phyloP scores from a whole-genome alignment of 2,329 filamentous ascomycete species.

The Thelonectria discophora region DNA sequence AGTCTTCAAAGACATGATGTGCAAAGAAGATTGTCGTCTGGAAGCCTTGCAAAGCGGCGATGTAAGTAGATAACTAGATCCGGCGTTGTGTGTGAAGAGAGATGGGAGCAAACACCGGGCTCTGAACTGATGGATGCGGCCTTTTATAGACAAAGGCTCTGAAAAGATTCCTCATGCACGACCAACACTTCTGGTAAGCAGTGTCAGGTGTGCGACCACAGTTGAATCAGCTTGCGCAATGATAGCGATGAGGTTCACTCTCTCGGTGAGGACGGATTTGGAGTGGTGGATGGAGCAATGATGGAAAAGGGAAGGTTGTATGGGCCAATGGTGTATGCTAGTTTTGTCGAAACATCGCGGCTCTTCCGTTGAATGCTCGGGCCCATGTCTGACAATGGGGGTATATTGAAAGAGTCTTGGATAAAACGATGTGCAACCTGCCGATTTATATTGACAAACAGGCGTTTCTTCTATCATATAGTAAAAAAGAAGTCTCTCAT shows the following conservation, averaged over 20 bases:
- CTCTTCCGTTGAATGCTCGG: constrained; percentile 6
- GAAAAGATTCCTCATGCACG: neutral
- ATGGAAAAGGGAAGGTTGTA: neutral
- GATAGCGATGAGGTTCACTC: neutral
- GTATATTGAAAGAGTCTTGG: neutral
- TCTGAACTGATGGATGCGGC: neutral
- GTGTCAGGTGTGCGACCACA: neutral
- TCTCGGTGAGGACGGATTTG: constrained; percentile 27
- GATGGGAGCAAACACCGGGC: neutral
- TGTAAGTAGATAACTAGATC: neutral
- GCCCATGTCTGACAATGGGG: constrained; percentile 6
- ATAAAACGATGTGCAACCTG: neutral
- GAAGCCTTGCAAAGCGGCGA: no score
- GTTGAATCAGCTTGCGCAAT: constrained; percentile 1
- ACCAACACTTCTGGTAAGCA: neutral
- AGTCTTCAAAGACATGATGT: constrained; percentile 36
- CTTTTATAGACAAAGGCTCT: constrained; percentile 9
- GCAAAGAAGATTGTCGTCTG: neutral
- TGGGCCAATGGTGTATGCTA: neutral
- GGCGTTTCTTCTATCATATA: neutral
- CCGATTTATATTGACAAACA: neutral
- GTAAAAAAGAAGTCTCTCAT: neutral
- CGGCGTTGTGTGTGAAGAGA: neutral
- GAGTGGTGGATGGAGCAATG: neutral
- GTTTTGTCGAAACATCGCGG: constrained; percentile 13